Evolutionary conservation across 2,329 filamentous ascomycete species (phyloP).

Genomic region (Hortaea werneckii): DNA sequence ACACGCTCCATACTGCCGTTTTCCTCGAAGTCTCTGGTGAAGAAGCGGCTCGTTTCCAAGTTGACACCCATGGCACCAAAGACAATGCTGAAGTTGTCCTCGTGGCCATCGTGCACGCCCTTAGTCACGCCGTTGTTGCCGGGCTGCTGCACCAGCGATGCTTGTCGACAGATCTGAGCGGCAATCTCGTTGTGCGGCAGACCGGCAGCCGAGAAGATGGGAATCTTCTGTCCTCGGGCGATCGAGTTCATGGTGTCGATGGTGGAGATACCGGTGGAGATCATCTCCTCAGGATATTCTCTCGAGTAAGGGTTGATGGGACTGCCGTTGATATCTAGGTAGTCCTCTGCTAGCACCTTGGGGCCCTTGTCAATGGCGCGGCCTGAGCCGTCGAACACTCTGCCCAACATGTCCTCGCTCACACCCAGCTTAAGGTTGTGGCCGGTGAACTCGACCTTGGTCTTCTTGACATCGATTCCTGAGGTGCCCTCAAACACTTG

Average conservation of each 20-base stretch:
- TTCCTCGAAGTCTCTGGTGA: conserved; percentile 97
- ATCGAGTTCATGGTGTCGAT: conserved; percentile 93
- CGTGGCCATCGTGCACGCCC: conserved; percentile 89
- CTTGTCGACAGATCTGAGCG: conserved; percentile 96
- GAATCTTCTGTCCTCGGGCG: conserved; percentile 97
- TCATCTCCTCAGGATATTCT: conserved; percentile 99
- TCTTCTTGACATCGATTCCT: conserved; percentile 98
- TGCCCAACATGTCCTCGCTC: conserved; percentile 98
- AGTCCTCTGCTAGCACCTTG: conserved; percentile 95
- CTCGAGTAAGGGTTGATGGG: conserved; percentile 97
- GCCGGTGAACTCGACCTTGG: conserved; percentile 93
- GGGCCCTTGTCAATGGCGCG: conserved; percentile 98
- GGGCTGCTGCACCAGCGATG: conserved; percentile 79
- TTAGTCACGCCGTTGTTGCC: conserved; percentile 50
- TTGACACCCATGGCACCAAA: conserved; percentile 99
- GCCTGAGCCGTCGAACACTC: conserved; percentile 96
- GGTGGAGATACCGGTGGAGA: conserved; percentile 96
- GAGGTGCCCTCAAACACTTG: conserved; percentile 98
- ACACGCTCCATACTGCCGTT: conserved; percentile 97
- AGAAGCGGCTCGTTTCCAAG: conserved; percentile 96
- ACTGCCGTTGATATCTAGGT: conserved; percentile 96
- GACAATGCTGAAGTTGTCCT: conserved; percentile 99
- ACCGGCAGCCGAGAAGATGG: conserved; percentile 97
- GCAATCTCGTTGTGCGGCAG: conserved; percentile 99
- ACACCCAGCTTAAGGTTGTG: conserved; percentile 97